Percentiles rank a stretch among this genome's conserved stretches.
Conservation (phyloP, 164 flowering plant species). For the Vitis cinerea region DNA sequence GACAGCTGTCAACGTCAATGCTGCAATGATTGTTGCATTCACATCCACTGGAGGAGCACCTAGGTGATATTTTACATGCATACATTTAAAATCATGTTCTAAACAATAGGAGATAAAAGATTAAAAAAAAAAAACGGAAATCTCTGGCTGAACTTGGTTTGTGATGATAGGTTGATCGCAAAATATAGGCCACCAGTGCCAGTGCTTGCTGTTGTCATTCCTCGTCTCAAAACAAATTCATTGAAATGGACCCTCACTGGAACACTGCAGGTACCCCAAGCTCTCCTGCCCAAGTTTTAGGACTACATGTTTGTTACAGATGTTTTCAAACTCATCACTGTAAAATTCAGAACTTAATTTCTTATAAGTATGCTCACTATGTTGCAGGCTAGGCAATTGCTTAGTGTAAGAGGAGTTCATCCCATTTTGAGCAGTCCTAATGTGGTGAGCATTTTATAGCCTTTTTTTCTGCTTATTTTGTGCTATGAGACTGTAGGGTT, state of each 20-base stretch:
- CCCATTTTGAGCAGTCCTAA: conserved; percentile 44
- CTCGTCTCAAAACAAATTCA: conserved; percentile 30
- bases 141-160: not conserved
- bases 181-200: conserved; percentile 53
- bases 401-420: conserved; percentile 44
- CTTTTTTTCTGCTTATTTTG: not conserved
- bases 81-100: too few relatives aligned
- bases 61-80: conserved; percentile 25
- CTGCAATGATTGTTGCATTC: conserved; percentile 50
- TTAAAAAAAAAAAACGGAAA: not conserved
- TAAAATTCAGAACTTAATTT: not conserved
- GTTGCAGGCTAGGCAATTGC: conserved; percentile 51
- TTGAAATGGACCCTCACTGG: conserved; percentile 44
- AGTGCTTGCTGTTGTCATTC: conserved; percentile 47
- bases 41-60: conserved; percentile 58
- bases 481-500: not conserved
- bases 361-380: not conserved
- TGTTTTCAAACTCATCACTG: not conserved
- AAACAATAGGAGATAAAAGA: not conserved
- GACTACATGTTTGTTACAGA: not conserved
- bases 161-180: conserved; percentile 40
- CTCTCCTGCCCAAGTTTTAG: not conserved
- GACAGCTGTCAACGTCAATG: conserved; percentile 43
- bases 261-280: conserved; percentile 32
- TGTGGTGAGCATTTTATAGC: conserved; percentile 21